phyloP scores from a whole-genome alignment of 1,284 basidiomycete species.

The Melampsora abietis-canadensis region DNA sequence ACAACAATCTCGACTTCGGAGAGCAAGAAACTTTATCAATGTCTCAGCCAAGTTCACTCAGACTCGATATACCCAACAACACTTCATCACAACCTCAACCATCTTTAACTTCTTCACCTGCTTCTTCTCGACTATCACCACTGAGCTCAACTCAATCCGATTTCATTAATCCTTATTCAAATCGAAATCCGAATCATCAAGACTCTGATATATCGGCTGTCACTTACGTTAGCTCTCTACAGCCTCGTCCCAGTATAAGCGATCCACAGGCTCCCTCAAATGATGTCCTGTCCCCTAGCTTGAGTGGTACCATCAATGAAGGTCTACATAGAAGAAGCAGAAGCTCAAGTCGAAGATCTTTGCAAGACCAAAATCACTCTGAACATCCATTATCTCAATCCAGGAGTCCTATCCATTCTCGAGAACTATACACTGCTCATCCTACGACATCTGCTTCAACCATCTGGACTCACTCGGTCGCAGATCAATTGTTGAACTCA shows the following conservation, averaged over 20 bases:
- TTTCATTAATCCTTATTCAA: not conserved
- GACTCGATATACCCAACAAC: not conserved
- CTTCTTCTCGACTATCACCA: not conserved
- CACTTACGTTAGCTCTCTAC: conserved; percentile 1
- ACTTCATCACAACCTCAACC: not conserved
- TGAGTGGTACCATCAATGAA: conserved; percentile 5
- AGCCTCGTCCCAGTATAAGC: not conserved
- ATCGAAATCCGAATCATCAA: not conserved
- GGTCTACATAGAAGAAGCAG: conserved; percentile 3
- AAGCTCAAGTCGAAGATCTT: conserved; percentile 8
- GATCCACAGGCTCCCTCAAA: not conserved
- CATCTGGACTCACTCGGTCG: too few species aligned
- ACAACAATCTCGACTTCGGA: too few species aligned
- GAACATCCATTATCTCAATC: not conserved
- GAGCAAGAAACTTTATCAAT: not conserved
- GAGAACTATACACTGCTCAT: not conserved
- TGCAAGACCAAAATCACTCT: not conserved
- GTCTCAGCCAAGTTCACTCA: conserved; percentile 2
- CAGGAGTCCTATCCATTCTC: not conserved
- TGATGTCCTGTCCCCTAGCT: not conserved
- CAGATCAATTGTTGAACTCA: not conserved
- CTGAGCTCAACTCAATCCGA: not conserved
- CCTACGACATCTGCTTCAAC: not conserved
- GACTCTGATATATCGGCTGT: not conserved
- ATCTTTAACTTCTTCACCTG: not conserved